Conservation (phyloP, 2,329 filamentous ascomycete species). For the Exophiala mesophila region DNA sequence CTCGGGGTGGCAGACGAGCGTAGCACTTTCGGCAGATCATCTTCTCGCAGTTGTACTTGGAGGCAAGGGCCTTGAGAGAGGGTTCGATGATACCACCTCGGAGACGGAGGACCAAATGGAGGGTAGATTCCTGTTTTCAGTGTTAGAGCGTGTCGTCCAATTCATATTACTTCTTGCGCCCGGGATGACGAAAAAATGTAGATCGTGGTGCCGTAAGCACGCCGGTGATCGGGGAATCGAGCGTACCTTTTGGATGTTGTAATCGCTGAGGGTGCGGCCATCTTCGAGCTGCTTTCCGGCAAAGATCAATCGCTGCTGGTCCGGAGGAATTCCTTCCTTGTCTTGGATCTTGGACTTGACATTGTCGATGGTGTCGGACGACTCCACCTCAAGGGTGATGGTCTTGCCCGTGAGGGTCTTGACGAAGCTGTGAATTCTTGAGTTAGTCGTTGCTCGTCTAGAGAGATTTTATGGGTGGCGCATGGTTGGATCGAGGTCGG, state of each 20-base stretch:
- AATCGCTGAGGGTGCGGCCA: slow-evolving; percentile 91
- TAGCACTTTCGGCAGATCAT: slow-evolving; percentile 99
- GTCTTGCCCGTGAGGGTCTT: slow-evolving; percentile 99
- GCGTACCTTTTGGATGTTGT: slow-evolving; percentile 98
- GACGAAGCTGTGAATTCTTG: slow-evolving; percentile 74
- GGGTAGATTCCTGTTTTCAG: slow-evolving; percentile 75
- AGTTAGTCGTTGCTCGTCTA: not conserved
- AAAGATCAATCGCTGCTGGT: slow-evolving; percentile 98
- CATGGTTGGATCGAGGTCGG: too few species aligned
- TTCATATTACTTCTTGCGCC: not conserved
- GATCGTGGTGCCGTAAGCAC: too few species aligned
- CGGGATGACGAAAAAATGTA: too few species aligned
- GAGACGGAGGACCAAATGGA: slow-evolving; percentile 96
- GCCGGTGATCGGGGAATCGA: slow-evolving; percentile 17
- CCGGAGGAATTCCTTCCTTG: slow-evolving; percentile 97
- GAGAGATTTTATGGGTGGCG: not conserved
- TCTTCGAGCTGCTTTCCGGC: slow-evolving; percentile 99
- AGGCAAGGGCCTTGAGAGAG: slow-evolving; percentile 94
- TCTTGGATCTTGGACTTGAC: slow-evolving; percentile 99
- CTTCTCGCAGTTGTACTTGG: slow-evolving; percentile 99
- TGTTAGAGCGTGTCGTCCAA: not conserved
- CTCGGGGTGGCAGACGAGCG: slow-evolving; percentile 95
- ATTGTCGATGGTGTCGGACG: slow-evolving; percentile 98
- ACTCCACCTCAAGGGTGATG: slow-evolving; percentile 99
- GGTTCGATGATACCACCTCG: slow-evolving; percentile 99